A percentile compares a stretch with the other conserved stretches of the same genome.
Conservation (phyloP, 139 green algal genomes). For the Auxenochlorella protothecoides region DNA sequence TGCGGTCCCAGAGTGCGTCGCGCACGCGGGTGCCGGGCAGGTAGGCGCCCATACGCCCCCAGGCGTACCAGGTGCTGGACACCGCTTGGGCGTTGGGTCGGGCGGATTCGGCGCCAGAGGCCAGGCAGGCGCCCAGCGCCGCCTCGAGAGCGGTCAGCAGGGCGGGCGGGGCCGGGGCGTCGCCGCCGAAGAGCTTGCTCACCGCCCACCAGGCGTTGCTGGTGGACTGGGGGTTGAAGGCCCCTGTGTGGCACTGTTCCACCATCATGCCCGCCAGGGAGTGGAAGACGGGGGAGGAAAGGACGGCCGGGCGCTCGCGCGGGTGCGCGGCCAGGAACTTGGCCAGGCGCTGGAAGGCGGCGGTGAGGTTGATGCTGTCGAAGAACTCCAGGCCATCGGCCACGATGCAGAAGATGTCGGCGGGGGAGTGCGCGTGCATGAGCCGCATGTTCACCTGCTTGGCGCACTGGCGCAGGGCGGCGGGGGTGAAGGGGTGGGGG, state of each 20-base stretch:
- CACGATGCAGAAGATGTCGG: neutral
- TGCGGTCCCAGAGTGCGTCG: slow-evolving; percentile 13
- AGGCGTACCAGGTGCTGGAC: slow-evolving; percentile 3
- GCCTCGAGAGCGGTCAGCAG: slow-evolving; percentile 6
- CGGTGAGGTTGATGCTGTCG: slow-evolving; percentile 6
- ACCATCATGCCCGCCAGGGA: slow-evolving; percentile 3
- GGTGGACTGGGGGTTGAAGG: slow-evolving; percentile 7
- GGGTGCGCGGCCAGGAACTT: neutral
- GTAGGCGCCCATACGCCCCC: slow-evolving; percentile 9
- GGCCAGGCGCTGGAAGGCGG: slow-evolving; percentile 9
- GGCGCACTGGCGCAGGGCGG: neutral
- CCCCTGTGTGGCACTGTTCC: slow-evolving; percentile 6
- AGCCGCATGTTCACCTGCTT: slow-evolving; percentile 4
- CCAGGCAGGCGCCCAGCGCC: slow-evolving; percentile 1
- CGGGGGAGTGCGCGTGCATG: neutral
- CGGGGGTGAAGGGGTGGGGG: no score
- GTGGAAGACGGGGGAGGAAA: slow-evolving; percentile 1
- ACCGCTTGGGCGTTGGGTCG: neutral
- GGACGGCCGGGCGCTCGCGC: neutral
- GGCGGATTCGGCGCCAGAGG: neutral
- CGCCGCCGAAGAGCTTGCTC: neutral
- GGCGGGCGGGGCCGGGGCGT: neutral
- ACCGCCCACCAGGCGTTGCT: slow-evolving; percentile 9
- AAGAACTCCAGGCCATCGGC: neutral
- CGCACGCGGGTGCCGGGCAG: neutral